Conservation (phyloP, 2,329 filamentous ascomycete species). For the Blastomyces parvus region DNA sequence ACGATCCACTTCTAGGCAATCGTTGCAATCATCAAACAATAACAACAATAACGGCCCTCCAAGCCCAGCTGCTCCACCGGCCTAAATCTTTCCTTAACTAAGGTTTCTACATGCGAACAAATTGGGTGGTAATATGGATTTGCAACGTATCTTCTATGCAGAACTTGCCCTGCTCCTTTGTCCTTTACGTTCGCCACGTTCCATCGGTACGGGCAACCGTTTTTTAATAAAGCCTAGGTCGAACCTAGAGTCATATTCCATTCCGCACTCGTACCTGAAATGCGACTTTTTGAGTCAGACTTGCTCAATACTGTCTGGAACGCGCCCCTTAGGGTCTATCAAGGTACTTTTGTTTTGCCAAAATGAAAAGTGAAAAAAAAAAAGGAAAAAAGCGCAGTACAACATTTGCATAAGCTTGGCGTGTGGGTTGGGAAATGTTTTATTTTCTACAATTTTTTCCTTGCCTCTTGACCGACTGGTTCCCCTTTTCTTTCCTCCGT, state of each 20-base stretch:
- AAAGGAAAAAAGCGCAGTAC: background rate
- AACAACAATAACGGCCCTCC: background rate
- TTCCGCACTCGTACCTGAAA: background rate
- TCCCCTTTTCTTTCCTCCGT: background rate
- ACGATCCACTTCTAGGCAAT: constrained; percentile 29
- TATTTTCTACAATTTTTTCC: background rate
- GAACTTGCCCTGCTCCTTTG: background rate
- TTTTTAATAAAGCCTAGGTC: background rate
- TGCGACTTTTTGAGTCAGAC: background rate
- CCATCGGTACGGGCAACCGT: background rate
- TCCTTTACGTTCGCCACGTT: background rate
- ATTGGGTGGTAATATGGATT: background rate
- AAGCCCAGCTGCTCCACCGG: background rate
- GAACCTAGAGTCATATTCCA: background rate
- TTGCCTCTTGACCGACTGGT: background rate
- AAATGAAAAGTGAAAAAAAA: background rate
- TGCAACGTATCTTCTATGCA: background rate
- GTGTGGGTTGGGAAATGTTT: background rate
- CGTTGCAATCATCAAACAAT: constrained; percentile 15
- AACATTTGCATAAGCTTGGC: constrained; percentile 1
- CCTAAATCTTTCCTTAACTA: background rate
- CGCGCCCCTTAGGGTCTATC: background rate
- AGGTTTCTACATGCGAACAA: background rate
- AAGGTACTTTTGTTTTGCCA: background rate
- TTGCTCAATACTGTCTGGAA: background rate